Percentiles rank a stretch among this genome's conserved stretches.
Evolutionary conservation across 371 early-diverging fungal genomes (phyloP).

Genomic region (Mortierella sp.): DNA sequence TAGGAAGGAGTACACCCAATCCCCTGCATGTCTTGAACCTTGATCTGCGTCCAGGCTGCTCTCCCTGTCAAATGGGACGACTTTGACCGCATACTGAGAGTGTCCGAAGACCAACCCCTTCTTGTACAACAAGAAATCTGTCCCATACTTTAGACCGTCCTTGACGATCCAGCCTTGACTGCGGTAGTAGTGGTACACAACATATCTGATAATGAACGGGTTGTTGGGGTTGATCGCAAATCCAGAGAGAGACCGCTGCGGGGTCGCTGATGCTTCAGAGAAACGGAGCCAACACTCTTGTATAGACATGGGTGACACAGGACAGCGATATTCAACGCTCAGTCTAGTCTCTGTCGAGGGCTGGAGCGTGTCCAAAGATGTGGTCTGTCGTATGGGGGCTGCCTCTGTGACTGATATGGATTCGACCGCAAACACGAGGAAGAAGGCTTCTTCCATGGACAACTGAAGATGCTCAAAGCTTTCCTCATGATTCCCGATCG

Average conservation of each 20-base stretch:
- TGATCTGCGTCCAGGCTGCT: background rate
- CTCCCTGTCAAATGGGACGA: constrained; percentile 27
- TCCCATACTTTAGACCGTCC: constrained; percentile 85
- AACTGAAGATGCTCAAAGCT: constrained; percentile 69
- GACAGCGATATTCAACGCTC: background rate
- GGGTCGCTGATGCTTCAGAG: constrained; percentile 18
- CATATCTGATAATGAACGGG: constrained; percentile 70
- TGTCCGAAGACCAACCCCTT: constrained; percentile 47
- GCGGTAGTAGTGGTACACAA: constrained; percentile 85
- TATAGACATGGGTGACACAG: constrained; percentile 18
- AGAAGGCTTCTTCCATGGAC: constrained; percentile 75
- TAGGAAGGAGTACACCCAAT: constrained; percentile 11
- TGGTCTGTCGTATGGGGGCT: constrained; percentile 9
- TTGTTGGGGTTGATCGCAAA: constrained; percentile 30
- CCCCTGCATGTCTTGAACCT: background rate
- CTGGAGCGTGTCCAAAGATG: too few relatives aligned
- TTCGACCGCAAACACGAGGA: constrained; percentile 68
- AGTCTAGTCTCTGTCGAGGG: too few relatives aligned
- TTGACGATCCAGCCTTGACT: constrained; percentile 86
- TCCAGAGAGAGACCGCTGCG: background rate
- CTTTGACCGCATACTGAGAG: constrained; percentile 47
- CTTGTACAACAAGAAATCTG: constrained; percentile 71
- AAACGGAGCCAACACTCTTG: constrained; percentile 57
- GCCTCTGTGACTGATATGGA: constrained; percentile 56
- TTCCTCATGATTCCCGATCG: constrained; percentile 1